These are phyloP conservation scores for Beta macrorhiza DNA, from an alignment of 179 eudicot species.

Conservation along the genomic window DNA sequence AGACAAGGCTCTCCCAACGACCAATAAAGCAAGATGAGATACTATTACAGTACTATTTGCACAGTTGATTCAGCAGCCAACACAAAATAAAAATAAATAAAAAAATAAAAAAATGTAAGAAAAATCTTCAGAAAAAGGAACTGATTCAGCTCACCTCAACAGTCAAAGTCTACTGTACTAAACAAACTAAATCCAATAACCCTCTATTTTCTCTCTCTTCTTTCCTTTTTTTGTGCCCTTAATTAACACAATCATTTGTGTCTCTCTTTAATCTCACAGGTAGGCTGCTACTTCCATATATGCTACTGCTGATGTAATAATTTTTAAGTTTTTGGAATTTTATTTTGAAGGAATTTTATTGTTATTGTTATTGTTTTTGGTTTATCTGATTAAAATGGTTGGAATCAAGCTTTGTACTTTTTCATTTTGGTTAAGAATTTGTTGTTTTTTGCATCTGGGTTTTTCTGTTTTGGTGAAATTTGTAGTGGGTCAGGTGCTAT, in stretches of 20 bases:
- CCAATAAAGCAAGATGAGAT: constrained; percentile 13
- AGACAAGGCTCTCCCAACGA: constrained; percentile 5
- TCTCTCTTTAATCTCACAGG: background rate
- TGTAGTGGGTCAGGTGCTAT: constrained; percentile 14
- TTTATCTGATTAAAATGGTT: background rate
- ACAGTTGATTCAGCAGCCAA: background rate
- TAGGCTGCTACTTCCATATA: too few species aligned
- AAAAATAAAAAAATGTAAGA: background rate
- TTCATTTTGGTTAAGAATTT: background rate
- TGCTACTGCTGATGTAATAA: background rate
- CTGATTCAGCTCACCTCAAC: constrained; percentile 17
- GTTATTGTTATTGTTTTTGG: background rate
- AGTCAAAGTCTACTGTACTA: constrained; percentile 25
- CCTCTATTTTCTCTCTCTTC: background rate
- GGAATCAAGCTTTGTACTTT: background rate
- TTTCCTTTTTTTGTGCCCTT: background rate
- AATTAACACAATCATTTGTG: background rate
- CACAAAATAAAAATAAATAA: too few species aligned
- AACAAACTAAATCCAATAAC: constrained; percentile 22
- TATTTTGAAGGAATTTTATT: background rate
- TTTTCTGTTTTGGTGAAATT: background rate
- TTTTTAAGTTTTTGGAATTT: constrained; percentile 18
- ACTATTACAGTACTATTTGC: background rate
- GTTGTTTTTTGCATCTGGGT: constrained; percentile 23
- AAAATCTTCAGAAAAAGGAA: background rate